Conservation (phyloP, 495 filamentous ascomycete species). For the Daldinia grandis region DNA sequence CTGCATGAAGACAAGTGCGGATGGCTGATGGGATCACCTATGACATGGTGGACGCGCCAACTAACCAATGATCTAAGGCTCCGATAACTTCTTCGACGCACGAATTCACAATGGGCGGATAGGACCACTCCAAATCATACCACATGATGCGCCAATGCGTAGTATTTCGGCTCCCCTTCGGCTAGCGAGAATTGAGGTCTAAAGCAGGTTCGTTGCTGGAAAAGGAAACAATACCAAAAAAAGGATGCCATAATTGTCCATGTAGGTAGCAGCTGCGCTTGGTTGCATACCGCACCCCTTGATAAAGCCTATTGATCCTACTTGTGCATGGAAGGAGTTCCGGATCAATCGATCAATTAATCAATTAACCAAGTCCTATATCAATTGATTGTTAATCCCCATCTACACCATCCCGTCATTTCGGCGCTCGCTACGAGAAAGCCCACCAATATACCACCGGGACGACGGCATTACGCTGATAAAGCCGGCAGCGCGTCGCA, state of each 20-base stretch:
- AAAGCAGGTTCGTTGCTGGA: not conserved
- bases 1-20: not conserved
- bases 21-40: not conserved
- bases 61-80: not conserved
- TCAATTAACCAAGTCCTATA: too few relatives aligned
- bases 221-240: not conserved
- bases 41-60: not conserved
- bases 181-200: not conserved
- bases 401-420: not conserved
- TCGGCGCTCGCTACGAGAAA: not conserved
- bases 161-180: constrained; percentile 1
- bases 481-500: not conserved
- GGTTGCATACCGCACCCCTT: not conserved
- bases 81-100: not conserved
- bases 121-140: not conserved
- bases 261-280: not conserved
- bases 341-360: not conserved
- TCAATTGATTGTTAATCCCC: not conserved
- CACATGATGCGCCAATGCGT: not conserved
- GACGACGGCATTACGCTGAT: not conserved
- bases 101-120: not conserved
- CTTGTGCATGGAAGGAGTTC: not conserved
- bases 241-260: not conserved
- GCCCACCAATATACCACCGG: not conserved
- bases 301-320: not conserved